These are phyloP conservation scores for Fusarium liriodendri DNA, from an alignment of 2,329 filamentous ascomycete species.

Conservation along the genomic window DNA sequence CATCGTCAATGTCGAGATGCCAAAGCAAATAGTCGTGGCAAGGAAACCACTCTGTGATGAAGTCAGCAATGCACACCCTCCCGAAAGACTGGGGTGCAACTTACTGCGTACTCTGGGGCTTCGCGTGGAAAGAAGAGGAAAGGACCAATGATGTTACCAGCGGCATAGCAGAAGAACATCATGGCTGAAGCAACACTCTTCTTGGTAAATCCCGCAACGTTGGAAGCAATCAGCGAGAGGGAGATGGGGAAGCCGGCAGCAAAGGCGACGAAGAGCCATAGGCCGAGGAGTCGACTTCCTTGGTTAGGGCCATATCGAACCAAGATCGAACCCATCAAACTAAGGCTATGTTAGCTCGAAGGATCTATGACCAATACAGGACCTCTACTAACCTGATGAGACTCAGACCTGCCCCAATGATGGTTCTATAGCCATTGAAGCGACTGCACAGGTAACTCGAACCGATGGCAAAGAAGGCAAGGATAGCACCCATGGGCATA, in stretches of 20 bases:
- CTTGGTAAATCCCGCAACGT: conserved; percentile 39
- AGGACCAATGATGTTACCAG: conserved; percentile 35
- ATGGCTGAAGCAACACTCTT: conserved; percentile 37
- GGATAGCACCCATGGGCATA: conserved; percentile 37
- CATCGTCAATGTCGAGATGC: conserved; percentile 27
- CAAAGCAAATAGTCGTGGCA: conserved; percentile 36
- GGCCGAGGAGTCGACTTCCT: conserved; percentile 25
- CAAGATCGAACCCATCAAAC: conserved; percentile 32
- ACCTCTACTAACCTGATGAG: conserved; percentile 25
- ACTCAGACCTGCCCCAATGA: conserved; percentile 28
- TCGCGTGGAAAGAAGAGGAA: conserved; percentile 37
- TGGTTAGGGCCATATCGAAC: conserved; percentile 33
- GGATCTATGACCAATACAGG: not conserved
- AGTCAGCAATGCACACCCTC: not conserved
- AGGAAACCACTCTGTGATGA: conserved; percentile 32
- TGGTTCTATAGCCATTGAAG: conserved; percentile 30
- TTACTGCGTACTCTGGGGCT: conserved; percentile 33
- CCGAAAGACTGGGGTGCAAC: not conserved
- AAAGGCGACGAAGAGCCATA: conserved; percentile 35
- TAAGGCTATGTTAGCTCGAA: not conserved
- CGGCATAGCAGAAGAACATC: conserved; percentile 40
- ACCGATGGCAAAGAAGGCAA: conserved; percentile 28
- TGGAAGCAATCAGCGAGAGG: conserved; percentile 35
- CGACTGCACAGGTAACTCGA: conserved; percentile 36
- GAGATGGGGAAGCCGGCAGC: conserved; percentile 36